Conservation (phyloP, 352 stramenopile species). For the Albugo laibachii region DNA sequence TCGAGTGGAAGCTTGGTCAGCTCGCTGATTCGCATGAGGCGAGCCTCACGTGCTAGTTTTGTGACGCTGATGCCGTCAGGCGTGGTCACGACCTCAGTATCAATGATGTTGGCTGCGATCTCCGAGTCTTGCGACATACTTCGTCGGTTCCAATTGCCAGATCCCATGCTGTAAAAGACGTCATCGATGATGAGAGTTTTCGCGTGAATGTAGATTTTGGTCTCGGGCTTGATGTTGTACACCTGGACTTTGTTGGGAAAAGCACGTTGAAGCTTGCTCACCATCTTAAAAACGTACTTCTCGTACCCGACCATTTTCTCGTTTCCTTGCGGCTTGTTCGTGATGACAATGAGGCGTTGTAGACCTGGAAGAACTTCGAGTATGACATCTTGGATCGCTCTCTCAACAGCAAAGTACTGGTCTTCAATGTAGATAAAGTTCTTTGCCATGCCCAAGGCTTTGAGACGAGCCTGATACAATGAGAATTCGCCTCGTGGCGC, state of each 20-base stretch:
- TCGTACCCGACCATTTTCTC: conserved; percentile 17
- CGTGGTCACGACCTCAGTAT: conserved; percentile 12
- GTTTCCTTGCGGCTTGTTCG: conserved; percentile 10
- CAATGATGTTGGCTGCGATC: conserved; percentile 29
- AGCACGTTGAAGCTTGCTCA: conserved; percentile 16
- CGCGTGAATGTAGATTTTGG: conserved; percentile 26
- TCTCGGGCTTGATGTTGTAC: conserved; percentile 16
- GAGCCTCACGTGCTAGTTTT: conserved; percentile 21
- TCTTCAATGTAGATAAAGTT: conserved; percentile 56
- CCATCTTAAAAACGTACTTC: conserved; percentile 40
- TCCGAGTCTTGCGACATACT: conserved; percentile 48
- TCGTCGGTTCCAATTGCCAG: conserved; percentile 44
- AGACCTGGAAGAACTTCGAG: conserved; percentile 21
- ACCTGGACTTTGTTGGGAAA: conserved; percentile 31
- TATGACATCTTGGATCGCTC: conserved; percentile 19
- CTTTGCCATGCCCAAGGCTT: conserved; percentile 25
- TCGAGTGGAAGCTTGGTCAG: conserved; percentile 17
- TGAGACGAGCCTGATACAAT: conserved; percentile 22
- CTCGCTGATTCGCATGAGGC: conserved; percentile 37
- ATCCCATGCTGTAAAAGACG: conserved; percentile 33
- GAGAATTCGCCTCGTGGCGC: conserved; percentile 25
- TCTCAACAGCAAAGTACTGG: conserved; percentile 37
- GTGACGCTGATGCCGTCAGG: conserved; percentile 16
- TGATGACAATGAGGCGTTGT: conserved; percentile 26
- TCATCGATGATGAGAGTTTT: conserved; percentile 41